Evolutionary conservation across 352 stramenopile species (phyloP), one percentile per base, ranked within the genome.

Genomic region (Paralagenidium karlingii): DNA sequence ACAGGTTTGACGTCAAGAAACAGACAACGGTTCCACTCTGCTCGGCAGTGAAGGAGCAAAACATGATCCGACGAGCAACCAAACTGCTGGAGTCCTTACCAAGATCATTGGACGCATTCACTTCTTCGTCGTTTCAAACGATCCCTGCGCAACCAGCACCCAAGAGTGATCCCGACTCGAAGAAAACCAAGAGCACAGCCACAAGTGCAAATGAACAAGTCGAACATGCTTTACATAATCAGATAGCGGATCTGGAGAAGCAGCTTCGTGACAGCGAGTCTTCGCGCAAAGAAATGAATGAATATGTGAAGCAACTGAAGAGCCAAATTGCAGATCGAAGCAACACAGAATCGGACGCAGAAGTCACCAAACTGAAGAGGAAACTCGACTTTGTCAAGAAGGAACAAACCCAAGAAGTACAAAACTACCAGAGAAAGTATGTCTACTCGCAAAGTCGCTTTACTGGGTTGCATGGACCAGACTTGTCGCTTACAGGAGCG

Each of bases 1-100:
- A 76, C 41, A 53, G 55, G 4, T 88, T 88, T 48, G 63, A 88
- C 32, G 58, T 59, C 7, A 36, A 36, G n/a, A n/a, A n/a, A n/a
- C n/a, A n/a, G n/a, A n/a, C n/a, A n/a, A n/a, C n/a, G n/a, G n/a
- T n/a, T n/a, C n/a, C n/a, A n/a, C n/a, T n/a, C n/a, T n/a, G n/a
- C n/a, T 32, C 28, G 28, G 11, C 28, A 32, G 11, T 32, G 28
- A 32, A 32, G 11, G 11, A 13, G 11, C 28, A 32, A 32, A 32
- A 15, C 15, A 11, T 15, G 28, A n/a, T n/a, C n/a, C n/a, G n/a
- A n/a, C n/a, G n/a, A 15, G 28, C 15, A 32, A 32, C 11, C 28
- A 15, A n/a, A n/a, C n/a, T n/a, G n/a, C n/a, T n/a, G n/a, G n/a
- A n/a, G n/a, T n/a, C n/a, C n/a, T n/a, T n/a, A n/a, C n/a, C n/a